A percentile compares a stretch with the other conserved stretches of the same genome.
These are phyloP conservation scores for Rhododendron williamsianum DNA, from an alignment of 148 eudicot species.

Conservation along the genomic window DNA sequence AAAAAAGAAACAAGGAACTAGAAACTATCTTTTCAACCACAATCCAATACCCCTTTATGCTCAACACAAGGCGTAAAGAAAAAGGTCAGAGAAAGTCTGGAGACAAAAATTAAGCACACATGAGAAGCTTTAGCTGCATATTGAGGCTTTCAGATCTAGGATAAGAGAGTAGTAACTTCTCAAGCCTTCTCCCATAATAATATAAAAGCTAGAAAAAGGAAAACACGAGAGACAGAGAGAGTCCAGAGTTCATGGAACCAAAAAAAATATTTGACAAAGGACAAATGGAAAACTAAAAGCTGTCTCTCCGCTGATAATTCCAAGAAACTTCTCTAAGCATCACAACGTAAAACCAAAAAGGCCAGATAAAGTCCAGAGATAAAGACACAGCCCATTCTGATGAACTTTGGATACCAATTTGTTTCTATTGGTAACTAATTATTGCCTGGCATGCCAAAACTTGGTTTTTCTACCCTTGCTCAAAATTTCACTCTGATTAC, in stretches of 20 bases:
- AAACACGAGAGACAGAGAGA: background rate
- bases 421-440: background rate
- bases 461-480: background rate
- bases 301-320: background rate
- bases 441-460: background rate
- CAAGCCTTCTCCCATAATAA: background rate
- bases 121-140: background rate
- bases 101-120: background rate
- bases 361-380: background rate
- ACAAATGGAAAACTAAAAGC: background rate
- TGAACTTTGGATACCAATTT: background rate
- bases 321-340: background rate
- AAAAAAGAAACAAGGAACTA: background rate
- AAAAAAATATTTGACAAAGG: background rate
- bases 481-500: background rate
- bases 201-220: background rate
- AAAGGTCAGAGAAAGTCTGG: background rate
- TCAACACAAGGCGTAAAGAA: background rate
- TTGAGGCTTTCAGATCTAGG: background rate
- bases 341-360: background rate
- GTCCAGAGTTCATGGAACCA: background rate
- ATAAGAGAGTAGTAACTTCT: background rate
- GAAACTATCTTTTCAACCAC: conserved; percentile 3
- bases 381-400: background rate
- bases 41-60: conserved; percentile 2